Percentiles rank a stretch among this genome's conserved stretches.
phyloP scores from a whole-genome alignment of 768 basidiomycete genomes.

The Russula foetens region DNA sequence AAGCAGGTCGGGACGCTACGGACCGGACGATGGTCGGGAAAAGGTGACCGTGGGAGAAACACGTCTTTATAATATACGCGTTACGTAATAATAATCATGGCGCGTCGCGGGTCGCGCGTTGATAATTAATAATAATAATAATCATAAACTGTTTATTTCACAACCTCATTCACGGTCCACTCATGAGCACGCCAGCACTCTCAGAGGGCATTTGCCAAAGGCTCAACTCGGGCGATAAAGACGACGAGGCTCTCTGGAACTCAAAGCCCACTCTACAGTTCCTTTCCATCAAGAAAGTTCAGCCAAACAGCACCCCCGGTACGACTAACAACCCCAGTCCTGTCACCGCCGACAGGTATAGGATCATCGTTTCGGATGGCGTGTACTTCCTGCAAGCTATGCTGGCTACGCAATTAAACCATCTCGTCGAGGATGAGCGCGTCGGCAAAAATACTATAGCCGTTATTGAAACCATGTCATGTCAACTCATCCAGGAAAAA shows the following conservation, averaged over 20 bases:
- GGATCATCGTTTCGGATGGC: slow-evolving; percentile 89
- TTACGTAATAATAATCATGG: neutral
- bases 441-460: slow-evolving; percentile 63
- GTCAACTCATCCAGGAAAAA: slow-evolving; percentile 78
- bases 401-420: slow-evolving; percentile 88
- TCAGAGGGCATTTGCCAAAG: slow-evolving; percentile 17
- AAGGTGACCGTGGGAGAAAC: slow-evolving; percentile 21
- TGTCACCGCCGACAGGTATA: slow-evolving; percentile 42
- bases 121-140: too few species aligned
- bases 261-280: slow-evolving; percentile 58
- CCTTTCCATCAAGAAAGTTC: slow-evolving; percentile 76
- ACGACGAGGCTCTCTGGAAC: slow-evolving; percentile 21
- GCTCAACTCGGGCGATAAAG: slow-evolving; percentile 13
- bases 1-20: slow-evolving; percentile 87
- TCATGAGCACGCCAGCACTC: neutral
- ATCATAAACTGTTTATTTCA: too few species aligned
- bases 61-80: slow-evolving; percentile 1
- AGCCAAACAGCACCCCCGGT: slow-evolving; percentile 26
- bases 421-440: slow-evolving; percentile 52
- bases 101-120: slow-evolving; percentile 15
- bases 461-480: slow-evolving; percentile 65
- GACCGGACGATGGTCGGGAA: slow-evolving; percentile 46
- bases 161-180: too few species aligned
- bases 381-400: slow-evolving; percentile 82
- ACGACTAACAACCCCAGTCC: slow-evolving; percentile 14